These are phyloP conservation scores for Nakaseomyces delphensis DNA, from an alignment of 1,139 yeast genomes.

Conservation along the genomic window DNA sequence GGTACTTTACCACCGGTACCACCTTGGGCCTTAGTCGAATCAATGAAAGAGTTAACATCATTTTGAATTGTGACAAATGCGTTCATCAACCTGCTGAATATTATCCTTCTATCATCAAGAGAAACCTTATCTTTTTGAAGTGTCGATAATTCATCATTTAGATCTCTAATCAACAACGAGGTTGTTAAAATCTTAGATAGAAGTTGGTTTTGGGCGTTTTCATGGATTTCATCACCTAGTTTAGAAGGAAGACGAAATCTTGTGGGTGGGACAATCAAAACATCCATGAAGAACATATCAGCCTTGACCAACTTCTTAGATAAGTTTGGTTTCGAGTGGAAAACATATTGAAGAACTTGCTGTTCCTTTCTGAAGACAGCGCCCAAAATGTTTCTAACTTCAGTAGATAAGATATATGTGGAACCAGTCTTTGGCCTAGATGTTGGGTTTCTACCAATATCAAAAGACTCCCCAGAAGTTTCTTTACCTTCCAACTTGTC, in stretches of 20 bases:
- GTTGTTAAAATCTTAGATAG: slow-evolving; percentile 73
- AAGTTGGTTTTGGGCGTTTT: slow-evolving; percentile 85
- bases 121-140: slow-evolving; percentile 56
- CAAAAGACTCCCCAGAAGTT: slow-evolving; percentile 30
- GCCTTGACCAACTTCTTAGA: slow-evolving; percentile 47
- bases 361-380: slow-evolving; percentile 70
- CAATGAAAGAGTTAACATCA: slow-evolving; percentile 90
- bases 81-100: slow-evolving; percentile 87
- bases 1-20: slow-evolving; percentile 57
- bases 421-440: slow-evolving; percentile 59
- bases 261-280: slow-evolving; percentile 90
- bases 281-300: slow-evolving; percentile 85
- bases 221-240: slow-evolving; percentile 92
- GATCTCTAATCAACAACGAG: slow-evolving; percentile 72
- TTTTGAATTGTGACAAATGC: slow-evolving; percentile 90
- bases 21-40: slow-evolving; percentile 79
- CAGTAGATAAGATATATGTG: slow-evolving; percentile 79
- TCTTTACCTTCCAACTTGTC: slow-evolving; percentile 24
- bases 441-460: slow-evolving; percentile 33
- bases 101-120: slow-evolving; percentile 60
- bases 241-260: slow-evolving; percentile 95
- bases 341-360: slow-evolving; percentile 49
- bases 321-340: slow-evolving; percentile 67
- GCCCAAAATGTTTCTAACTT: slow-evolving; percentile 68
- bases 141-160: slow-evolving; percentile 66